Conservation (phyloP, 148 eudicot species). For the Talinum fruticosum region DNA sequence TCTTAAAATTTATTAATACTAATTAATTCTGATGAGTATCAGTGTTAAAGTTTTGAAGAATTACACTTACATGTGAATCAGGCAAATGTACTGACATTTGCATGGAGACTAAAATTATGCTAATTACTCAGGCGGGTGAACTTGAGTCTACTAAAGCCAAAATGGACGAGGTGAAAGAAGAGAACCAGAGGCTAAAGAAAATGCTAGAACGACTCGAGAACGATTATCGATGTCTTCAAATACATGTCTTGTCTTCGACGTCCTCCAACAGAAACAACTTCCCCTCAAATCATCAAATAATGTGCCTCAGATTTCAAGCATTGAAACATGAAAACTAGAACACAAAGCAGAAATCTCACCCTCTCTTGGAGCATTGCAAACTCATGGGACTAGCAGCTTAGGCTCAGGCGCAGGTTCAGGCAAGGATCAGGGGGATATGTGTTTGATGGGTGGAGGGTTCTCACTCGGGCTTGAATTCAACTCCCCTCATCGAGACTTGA, state of each 20-base stretch:
- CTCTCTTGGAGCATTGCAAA: conserved; percentile 42
- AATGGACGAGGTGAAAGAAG: conserved; percentile 25
- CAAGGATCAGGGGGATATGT: conserved; percentile 20
- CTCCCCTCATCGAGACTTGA: conserved; percentile 17
- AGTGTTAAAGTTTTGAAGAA: too few species aligned
- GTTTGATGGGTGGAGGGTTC: conserved; percentile 35
- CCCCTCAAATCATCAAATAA: conserved; percentile 13
- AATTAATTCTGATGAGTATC: too few species aligned
- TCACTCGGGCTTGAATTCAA: conserved; percentile 39
- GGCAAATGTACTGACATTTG: neutral
- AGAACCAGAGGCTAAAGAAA: conserved; percentile 49
- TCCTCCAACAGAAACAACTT: conserved; percentile 27
- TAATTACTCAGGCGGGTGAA: conserved; percentile 36
- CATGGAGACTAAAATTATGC: neutral
- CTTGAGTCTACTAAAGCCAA: conserved; percentile 34
- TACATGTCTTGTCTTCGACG: conserved; percentile 32
- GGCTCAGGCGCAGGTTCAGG: neutral
- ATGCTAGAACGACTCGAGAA: conserved; percentile 40
- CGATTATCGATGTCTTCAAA: conserved; percentile 52
- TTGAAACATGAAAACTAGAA: conserved; percentile 6
- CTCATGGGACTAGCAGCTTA: conserved; percentile 20
- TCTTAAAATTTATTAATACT: too few species aligned
- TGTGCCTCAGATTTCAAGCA: neutral
- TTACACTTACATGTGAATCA: too few species aligned
- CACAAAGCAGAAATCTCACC: conserved; percentile 47